Evolutionary conservation across 2,329 filamentous ascomycete species (phyloP), one percentile per base, ranked within the genome.

Genomic region (Aspergillus clavatus): DNA sequence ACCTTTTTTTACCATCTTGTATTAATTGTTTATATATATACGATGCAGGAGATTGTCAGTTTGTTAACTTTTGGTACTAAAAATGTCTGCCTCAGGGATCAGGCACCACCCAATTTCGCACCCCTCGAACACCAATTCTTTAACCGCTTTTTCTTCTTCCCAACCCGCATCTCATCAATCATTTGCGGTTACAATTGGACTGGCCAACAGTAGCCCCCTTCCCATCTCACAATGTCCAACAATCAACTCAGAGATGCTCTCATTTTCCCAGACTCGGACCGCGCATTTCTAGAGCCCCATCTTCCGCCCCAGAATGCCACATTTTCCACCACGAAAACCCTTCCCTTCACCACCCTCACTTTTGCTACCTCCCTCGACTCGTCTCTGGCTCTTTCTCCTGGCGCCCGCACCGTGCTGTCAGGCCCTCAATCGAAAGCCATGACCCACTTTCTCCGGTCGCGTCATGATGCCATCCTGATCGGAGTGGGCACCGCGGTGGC

Each of bases 361-460:
- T 96, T 89, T 66, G 90, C 90, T 23, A 86, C 83, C 5, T 95
- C 89, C 2, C 82, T 96, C 43, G 90, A 96, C 70, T 83, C 84
- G 28, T 79, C 81, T 43, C 74, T 93, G 35, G 79, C 88, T 1
- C 74, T 89, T 8, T 76, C 84, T 0, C 88, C 87, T 0, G 88
- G 89, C 11, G 72, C 80, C 2, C 84, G 84, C 50, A 95, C 90
- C 1, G 73, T 78, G 0, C 80, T 96, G 6, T 96, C 90, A 0
- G 31, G 90, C 1, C 79, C 85, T 0, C 76, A 83, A 48, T 89
- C 88, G 26, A 95, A 96, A 68, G 82, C 86, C 38, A 94, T 97
- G 88, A 97, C 91, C 0, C 91, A 97, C 67, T 88, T 86, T 63
- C 79, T 97, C n/a, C 87, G 91, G 57, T 83, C 84, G 7, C 79